Evolutionary conservation across 305 asterid species (phyloP), one percentile per base, ranked within the genome.

Genomic region (Fraxinus platypoda): DNA sequence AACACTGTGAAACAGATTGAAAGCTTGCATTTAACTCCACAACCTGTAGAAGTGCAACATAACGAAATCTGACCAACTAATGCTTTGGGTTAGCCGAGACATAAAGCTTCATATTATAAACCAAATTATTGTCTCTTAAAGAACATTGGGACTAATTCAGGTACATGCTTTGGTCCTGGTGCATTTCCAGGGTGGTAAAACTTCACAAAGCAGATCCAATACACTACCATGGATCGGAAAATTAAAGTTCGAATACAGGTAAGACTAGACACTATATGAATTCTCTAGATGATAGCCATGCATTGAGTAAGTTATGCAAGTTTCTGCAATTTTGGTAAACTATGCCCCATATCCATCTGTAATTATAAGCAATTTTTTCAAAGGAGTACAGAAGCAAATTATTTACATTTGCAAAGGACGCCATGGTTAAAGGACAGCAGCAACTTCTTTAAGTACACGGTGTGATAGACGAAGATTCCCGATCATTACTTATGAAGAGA

Each of bases 81-180:
- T 76, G 17, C 23, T 28, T 28, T 19, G 73, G 72, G 26, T 6
- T 81, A 57, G 38, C 38, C 76, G 38, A 78, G 66, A 64, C 80
- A 26, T 71, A 78, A 28, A 64, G 74, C 80, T 68, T 28, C 72
- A 74, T 31, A 35, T 9, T 28, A 76, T 28, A 23, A 81, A 49
- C 34, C 0, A 3, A 64, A 25, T 12, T 25, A 64, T 25, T 78
- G 78, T 38, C 78, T 74, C 33, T 70, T 46, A 38, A 75, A 75
- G 84, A 79, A 30, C 80, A 62, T 82, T 77, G 80, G 57, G 72
- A 62, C 76, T 59, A 49, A 43, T 75, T 38, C 37, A 30, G 80
- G 31, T 81, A 71, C 41, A 5, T 80, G 77, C 72, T 37, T 76
- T 23, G 3, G 76, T 43, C 41, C 72, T n/a, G 81, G 74, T 77